Percentiles rank a stretch among this genome's conserved stretches.
Evolutionary conservation across 176 grass and related monocot species (phyloP).

Genomic region (Tillandsia fasciculata): DNA sequence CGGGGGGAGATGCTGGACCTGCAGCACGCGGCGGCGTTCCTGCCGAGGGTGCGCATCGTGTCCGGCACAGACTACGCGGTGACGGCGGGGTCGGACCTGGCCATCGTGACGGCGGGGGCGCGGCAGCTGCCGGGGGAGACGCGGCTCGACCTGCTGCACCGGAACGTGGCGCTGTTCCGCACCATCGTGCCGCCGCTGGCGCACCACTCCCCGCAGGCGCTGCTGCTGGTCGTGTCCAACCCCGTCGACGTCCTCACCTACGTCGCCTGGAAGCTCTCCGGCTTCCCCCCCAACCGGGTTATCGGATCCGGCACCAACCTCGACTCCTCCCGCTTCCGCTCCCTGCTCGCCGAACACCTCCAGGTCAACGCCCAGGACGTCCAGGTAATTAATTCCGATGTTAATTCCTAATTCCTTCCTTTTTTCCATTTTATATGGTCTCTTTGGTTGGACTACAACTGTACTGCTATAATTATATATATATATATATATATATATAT

Average conservation of each 20-base stretch:
- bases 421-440: no score
- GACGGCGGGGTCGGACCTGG: constrained; percentile 48
- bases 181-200: constrained; percentile 50
- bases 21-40: constrained; percentile 88
- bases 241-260: constrained; percentile 65
- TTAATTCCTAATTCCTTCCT: no score
- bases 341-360: constrained; percentile 57
- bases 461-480: no score
- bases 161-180: constrained; percentile 53
- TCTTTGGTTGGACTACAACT: no score
- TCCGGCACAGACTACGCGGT: constrained; percentile 43
- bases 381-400: no score
- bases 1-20: constrained; percentile 98
- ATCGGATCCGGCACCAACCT: constrained; percentile 70
- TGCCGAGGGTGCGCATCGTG: constrained; percentile 52
- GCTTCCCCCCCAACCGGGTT: constrained; percentile 41
- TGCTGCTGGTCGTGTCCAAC: constrained; percentile 67
- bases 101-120: constrained; percentile 58
- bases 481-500: no score
- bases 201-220: constrained; percentile 34
- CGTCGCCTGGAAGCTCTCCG: constrained; percentile 63
- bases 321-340: constrained; percentile 57
- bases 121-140: constrained; percentile 33
- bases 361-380: constrained; percentile 62
- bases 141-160: constrained; percentile 28